phyloP scores from a whole-genome alignment of 805 yeast species.

The Barnettozyma wickerhamii region DNA sequence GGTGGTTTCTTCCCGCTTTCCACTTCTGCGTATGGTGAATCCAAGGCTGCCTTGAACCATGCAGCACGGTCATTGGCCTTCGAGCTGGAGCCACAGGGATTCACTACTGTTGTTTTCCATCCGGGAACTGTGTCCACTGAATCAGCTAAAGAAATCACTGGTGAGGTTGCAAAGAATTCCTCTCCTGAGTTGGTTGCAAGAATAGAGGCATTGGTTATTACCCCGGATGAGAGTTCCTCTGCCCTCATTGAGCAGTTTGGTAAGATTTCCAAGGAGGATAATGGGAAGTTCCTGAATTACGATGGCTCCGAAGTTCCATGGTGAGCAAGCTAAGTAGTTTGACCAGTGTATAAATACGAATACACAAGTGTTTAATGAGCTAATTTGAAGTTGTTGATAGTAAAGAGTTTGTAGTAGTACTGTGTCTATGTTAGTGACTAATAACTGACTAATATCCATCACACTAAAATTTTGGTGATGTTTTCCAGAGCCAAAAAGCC shows the following conservation, averaged over 20 bases:
- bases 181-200: neutral
- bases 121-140: conserved; percentile 39
- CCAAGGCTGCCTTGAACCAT: conserved; percentile 33
- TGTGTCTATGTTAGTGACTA: too few species aligned
- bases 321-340: too few species aligned
- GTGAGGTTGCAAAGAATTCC: conserved; percentile 1
- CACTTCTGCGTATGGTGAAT: conserved; percentile 25
- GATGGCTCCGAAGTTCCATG: too few species aligned
- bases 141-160: conserved; percentile 19
- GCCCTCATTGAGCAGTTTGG: conserved; percentile 19
- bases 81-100: conserved; percentile 27
- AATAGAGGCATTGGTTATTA: conserved; percentile 7
- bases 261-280: conserved; percentile 22
- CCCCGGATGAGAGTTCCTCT: conserved; percentile 27
- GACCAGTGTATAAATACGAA: too few species aligned
- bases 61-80: conserved; percentile 23
- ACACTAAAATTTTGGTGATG: too few species aligned
- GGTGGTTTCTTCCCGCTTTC: conserved; percentile 10
- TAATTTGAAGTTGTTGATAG: too few species aligned
- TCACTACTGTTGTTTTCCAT: conserved; percentile 30
- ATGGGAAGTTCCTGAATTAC: conserved; percentile 25
- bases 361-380: too few species aligned
- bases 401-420: too few species aligned
- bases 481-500: too few species aligned
- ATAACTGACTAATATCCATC: too few species aligned